These are phyloP conservation scores for Pichia paraexigua DNA, from an alignment of 805 yeast species.

Conservation along the genomic window DNA sequence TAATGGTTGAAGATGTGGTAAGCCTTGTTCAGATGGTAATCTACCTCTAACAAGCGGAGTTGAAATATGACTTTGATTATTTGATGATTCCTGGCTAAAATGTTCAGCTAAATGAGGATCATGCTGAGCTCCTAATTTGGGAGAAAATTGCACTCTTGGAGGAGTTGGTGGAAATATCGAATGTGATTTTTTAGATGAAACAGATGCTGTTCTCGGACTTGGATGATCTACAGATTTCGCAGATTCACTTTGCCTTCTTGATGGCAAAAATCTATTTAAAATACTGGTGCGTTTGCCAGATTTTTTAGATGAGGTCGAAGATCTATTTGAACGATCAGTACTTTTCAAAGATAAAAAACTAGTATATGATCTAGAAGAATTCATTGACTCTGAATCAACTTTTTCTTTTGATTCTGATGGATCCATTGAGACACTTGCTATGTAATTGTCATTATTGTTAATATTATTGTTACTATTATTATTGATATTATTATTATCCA, in stretches of 20 bases:
- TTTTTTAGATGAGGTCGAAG: slow-evolving; percentile 9
- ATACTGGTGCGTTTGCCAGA: slow-evolving; percentile 17
- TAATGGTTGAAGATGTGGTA: not conserved
- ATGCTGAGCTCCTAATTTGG: not conserved
- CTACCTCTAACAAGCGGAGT: not conserved
- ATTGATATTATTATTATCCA: no score
- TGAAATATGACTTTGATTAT: not conserved
- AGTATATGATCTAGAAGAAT: slow-evolving; percentile 17
- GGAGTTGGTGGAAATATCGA: not conserved
- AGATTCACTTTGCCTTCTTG: slow-evolving; percentile 23
- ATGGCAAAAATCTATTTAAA: slow-evolving; percentile 20
- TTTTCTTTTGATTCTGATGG: not conserved
- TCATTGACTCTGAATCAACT: not conserved
- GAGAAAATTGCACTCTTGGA: not conserved
- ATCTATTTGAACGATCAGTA: not conserved
- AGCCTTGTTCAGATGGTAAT: not conserved
- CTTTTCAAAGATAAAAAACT: slow-evolving; percentile 25
- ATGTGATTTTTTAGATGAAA: not conserved
- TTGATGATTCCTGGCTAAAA: not conserved
- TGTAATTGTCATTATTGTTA: not conserved
- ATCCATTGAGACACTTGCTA: not conserved
- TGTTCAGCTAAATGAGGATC: not conserved
- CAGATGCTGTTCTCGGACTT: not conserved
- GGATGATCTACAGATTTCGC: not conserved
- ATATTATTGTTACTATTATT: not conserved